phyloP scores from a whole-genome alignment of 352 stramenopile genomes.

The Globisporangium echinulatum region DNA sequence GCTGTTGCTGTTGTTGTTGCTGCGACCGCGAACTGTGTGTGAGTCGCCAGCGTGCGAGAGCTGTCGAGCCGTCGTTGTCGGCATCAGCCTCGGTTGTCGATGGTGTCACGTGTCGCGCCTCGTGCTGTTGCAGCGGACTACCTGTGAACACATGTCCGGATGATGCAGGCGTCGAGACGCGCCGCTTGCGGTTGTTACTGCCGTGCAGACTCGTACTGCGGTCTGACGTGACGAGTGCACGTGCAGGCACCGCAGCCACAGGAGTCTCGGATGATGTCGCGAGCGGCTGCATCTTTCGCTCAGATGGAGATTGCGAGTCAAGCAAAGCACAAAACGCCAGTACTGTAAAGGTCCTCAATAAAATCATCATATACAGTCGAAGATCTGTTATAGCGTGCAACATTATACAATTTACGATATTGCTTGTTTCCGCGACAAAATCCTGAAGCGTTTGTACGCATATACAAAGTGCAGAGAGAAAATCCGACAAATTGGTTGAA shows the following conservation, averaged over 20 bases:
- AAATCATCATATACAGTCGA: too few relatives aligned
- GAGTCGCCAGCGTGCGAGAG: background rate
- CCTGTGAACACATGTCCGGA: background rate
- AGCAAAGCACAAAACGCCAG: too few relatives aligned
- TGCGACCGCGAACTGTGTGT: background rate
- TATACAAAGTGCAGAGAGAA: too few relatives aligned
- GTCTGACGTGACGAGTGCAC: background rate
- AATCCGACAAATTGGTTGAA: too few relatives aligned
- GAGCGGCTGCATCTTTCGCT: conserved; percentile 12
- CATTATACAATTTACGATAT: too few relatives aligned
- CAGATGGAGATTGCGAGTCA: too few relatives aligned
- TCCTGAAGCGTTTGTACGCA: too few relatives aligned
- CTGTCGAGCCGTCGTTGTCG: background rate
- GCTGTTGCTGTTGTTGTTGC: background rate
- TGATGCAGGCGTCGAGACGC: background rate
- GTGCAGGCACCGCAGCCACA: background rate
- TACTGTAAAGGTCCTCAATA: too few relatives aligned
- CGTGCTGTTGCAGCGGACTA: background rate
- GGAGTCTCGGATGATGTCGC: conserved; percentile 20
- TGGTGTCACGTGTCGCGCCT: background rate
- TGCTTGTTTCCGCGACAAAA: too few relatives aligned
- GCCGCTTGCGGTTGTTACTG: background rate
- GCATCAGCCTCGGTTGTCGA: background rate
- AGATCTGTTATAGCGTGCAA: too few relatives aligned
- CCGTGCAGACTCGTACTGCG: background rate